A percentile compares a stretch with the other conserved stretches of the same genome.
phyloP scores from a whole-genome alignment of 495 filamentous ascomycete genomes.

The Aspergillus kassunensis region DNA sequence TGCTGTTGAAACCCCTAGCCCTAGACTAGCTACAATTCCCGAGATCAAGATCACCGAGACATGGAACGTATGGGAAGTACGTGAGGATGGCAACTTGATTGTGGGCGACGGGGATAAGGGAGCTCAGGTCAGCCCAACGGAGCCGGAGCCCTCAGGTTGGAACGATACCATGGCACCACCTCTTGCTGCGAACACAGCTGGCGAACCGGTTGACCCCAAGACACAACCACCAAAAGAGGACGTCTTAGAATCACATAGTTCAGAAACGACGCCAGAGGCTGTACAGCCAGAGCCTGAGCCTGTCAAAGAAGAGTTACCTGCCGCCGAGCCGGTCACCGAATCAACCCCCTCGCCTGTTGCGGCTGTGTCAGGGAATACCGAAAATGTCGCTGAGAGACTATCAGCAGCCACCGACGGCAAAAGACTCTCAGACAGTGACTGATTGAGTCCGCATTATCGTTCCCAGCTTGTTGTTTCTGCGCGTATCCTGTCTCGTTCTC shows the following conservation, averaged over 20 bases:
- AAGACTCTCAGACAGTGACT: slow-evolving; percentile 25
- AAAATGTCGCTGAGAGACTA: slow-evolving; percentile 24
- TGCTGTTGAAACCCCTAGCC: slow-evolving; percentile 32
- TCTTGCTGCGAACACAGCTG: slow-evolving; percentile 53
- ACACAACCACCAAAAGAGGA: slow-evolving; percentile 11
- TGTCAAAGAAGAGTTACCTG: slow-evolving; percentile 3
- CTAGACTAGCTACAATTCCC: slow-evolving; percentile 35
- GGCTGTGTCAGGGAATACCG: slow-evolving; percentile 14
- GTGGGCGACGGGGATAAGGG: slow-evolving; percentile 29
- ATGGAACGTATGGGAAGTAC: slow-evolving; percentile 50
- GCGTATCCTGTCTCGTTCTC: not conserved
- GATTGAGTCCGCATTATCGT: not conserved
- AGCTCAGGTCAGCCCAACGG: slow-evolving; percentile 23
- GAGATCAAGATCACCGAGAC: slow-evolving; percentile 46
- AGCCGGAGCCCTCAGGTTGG: slow-evolving; percentile 21
- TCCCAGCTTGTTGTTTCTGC: not conserved
- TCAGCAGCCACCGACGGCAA: slow-evolving; percentile 33
- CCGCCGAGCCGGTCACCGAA: not conserved
- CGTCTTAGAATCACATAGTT: slow-evolving; percentile 5
- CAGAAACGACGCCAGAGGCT: slow-evolving; percentile 5
- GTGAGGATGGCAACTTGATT: slow-evolving; percentile 41
- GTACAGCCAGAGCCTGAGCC: slow-evolving; percentile 7
- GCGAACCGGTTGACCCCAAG: slow-evolving; percentile 44
- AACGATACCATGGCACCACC: slow-evolving; percentile 29
- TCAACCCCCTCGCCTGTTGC: slow-evolving; percentile 5